Conservation (phyloP, 106 monocot genomes). For the Xerophyta viscosa region DNA sequence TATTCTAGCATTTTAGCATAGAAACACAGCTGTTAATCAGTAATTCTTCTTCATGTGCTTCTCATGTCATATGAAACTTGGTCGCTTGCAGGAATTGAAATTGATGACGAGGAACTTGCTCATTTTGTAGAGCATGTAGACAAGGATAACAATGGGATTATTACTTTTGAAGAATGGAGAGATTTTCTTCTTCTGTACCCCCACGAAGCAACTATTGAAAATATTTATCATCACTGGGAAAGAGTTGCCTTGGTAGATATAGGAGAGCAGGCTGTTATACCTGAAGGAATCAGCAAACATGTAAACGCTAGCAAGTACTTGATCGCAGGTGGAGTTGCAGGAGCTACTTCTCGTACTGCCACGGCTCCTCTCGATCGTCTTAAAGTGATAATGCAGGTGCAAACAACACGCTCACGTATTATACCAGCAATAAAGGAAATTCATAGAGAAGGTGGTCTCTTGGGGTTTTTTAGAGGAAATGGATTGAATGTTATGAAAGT, state of each 20-base stretch:
- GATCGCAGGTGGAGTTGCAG: slow-evolving; percentile 90
- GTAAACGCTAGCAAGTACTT: slow-evolving; percentile 76
- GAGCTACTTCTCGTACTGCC: slow-evolving; percentile 85
- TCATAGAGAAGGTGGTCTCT: slow-evolving; percentile 55
- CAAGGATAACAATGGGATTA: slow-evolving; percentile 95
- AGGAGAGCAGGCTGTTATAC: slow-evolving; percentile 86
- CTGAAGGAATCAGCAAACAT: slow-evolving; percentile 84
- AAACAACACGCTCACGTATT: slow-evolving; percentile 38
- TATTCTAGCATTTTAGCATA: too few relatives aligned
- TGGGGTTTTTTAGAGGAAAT: slow-evolving; percentile 83
- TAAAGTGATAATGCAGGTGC: slow-evolving; percentile 84
- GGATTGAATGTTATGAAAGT: slow-evolving; percentile 92
- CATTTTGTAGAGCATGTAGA: slow-evolving; percentile 93
- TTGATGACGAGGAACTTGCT: slow-evolving; percentile 90
- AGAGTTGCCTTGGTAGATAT: slow-evolving; percentile 89
- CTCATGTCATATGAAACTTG: background rate
- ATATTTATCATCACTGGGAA: slow-evolving; percentile 87
- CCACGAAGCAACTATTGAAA: slow-evolving; percentile 88
- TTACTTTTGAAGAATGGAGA: slow-evolving; percentile 98
- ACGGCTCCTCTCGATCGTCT: slow-evolving; percentile 91
- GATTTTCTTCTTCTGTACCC: slow-evolving; percentile 93
- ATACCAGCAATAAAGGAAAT: slow-evolving; percentile 68
- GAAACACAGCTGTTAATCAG: too few relatives aligned
- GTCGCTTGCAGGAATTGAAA: slow-evolving; percentile 69
- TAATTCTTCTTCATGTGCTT: too few relatives aligned